These are phyloP conservation scores for Saxophila tyrrhenica DNA, from an alignment of 495 filamentous ascomycete genomes.

Conservation along the genomic window DNA sequence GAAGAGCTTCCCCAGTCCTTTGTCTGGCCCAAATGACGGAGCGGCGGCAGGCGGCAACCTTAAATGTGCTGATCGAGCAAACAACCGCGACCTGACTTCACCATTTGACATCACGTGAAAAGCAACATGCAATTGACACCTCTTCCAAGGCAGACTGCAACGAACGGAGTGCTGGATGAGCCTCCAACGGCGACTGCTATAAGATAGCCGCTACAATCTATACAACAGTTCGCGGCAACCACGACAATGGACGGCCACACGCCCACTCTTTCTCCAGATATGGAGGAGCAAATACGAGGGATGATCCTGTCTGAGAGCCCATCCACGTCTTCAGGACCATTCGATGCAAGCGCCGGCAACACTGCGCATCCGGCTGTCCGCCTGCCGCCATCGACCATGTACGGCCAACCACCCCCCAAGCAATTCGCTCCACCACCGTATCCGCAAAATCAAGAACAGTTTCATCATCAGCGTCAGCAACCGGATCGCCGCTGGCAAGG, in stretches of 20 bases:
- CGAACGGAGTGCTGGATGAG: too few relatives aligned
- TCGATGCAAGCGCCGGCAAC: neutral
- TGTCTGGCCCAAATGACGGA: too few relatives aligned
- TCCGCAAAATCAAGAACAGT: slow-evolving; percentile 4
- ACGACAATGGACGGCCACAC: neutral
- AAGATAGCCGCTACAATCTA: too few relatives aligned
- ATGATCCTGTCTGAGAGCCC: slow-evolving; percentile 33
- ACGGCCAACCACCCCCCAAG: neutral
- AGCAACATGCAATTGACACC: too few relatives aligned
- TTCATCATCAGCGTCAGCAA: neutral
- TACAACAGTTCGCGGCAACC: too few relatives aligned
- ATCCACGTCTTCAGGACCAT: neutral
- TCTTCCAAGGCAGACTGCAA: too few relatives aligned
- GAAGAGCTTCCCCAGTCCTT: too few relatives aligned
- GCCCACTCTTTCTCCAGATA: slow-evolving; percentile 1
- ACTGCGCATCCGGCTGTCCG: slow-evolving; percentile 3
- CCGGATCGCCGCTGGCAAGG: neutral
- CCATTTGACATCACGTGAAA: too few relatives aligned
- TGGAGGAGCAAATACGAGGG: slow-evolving; percentile 34
- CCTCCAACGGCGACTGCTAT: too few relatives aligned
- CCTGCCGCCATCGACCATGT: slow-evolving; percentile 1
- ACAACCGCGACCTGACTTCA: too few relatives aligned
- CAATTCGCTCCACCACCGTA: neutral
- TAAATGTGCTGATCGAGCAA: too few relatives aligned
- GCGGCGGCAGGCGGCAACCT: too few relatives aligned